Percentiles rank a stretch among this genome's conserved stretches.
Evolutionary conservation across 106 monocot genomes (phyloP).

Genomic region (Vanilla planifolia): DNA sequence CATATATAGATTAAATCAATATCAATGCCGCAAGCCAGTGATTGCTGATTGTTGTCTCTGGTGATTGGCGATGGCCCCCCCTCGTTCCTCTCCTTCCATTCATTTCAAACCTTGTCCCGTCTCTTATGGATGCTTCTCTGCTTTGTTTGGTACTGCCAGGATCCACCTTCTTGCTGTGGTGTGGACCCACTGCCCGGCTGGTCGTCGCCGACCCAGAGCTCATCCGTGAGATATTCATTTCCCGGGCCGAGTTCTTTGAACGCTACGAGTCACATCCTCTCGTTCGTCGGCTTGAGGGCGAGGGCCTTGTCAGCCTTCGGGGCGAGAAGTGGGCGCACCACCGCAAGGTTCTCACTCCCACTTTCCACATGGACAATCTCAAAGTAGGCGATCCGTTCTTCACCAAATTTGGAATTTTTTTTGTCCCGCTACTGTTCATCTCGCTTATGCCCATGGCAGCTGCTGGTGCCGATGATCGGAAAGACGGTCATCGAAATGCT

Average conservation of each 20-base stretch:
- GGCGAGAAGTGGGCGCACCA: slow-evolving; percentile 87
- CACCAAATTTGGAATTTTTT: not conserved
- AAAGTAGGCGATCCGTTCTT: slow-evolving; percentile 21
- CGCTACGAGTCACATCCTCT: slow-evolving; percentile 87
- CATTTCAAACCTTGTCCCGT: not conserved
- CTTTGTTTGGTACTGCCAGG: slow-evolving; percentile 32
- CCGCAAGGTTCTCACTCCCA: slow-evolving; percentile 67
- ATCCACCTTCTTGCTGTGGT: slow-evolving; percentile 81
- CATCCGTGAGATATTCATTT: slow-evolving; percentile 74
- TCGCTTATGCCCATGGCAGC: slow-evolving; percentile 13
- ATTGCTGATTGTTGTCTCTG: not conserved
- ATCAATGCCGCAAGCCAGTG: not conserved
- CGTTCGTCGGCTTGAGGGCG: slow-evolving; percentile 85
- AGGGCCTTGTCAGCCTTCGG: slow-evolving; percentile 72
- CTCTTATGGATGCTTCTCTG: not conserved
- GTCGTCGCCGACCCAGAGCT: slow-evolving; percentile 79
- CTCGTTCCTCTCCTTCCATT: not conserved
- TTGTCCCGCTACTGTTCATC: not conserved
- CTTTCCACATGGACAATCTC: slow-evolving; percentile 92
- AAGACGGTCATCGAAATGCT: slow-evolving; percentile 62
- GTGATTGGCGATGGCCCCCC: not conserved
- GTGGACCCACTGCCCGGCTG: slow-evolving; percentile 76
- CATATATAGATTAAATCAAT: not conserved
- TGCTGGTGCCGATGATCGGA: slow-evolving; percentile 57
- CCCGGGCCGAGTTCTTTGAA: slow-evolving; percentile 60